These are phyloP conservation scores for Candida buenavistaensis DNA, from an alignment of 1,139 yeast genomes.

Conservation along the genomic window DNA sequence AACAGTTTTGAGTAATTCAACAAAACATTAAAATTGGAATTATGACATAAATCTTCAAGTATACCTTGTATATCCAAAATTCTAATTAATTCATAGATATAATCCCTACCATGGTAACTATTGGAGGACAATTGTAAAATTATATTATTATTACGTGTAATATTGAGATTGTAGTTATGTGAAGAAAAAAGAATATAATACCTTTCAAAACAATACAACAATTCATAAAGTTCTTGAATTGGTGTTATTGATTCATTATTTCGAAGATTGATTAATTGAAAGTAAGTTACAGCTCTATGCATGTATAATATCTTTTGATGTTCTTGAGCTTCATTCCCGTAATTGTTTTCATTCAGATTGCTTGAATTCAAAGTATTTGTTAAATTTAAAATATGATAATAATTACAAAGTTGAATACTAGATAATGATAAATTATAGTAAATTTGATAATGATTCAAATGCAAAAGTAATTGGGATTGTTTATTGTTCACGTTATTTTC, in stretches of 20 bases:
- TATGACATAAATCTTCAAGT: conserved; percentile 18
- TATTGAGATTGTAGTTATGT: conserved; percentile 22
- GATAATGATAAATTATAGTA: conserved; percentile 37
- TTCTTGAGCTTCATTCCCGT: conserved; percentile 23
- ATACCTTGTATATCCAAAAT: conserved; percentile 13
- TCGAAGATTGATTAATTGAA: conserved; percentile 33
- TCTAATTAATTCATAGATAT: conserved; percentile 17
- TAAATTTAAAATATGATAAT: conserved; percentile 32
- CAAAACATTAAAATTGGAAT: conserved; percentile 17
- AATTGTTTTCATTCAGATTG: conserved; percentile 9
- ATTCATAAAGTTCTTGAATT: conserved; percentile 37
- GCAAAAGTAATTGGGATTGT: conserved; percentile 9
- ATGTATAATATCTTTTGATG: conserved; percentile 37
- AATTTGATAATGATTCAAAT: conserved; percentile 27
- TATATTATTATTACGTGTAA: conserved; percentile 22
- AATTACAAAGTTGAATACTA: conserved; percentile 35
- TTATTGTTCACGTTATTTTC: conserved; percentile 12
- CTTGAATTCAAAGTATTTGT: conserved; percentile 17
- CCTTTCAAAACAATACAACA: conserved; percentile 34
- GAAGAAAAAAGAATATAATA: conserved; percentile 32
- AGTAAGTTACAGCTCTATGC: conserved; percentile 37
- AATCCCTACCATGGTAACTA: conserved; percentile 4
- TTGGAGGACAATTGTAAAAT: conserved; percentile 13
- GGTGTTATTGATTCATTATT: conserved; percentile 24
- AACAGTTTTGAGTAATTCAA: conserved; percentile 12